Percentiles rank a stretch among this genome's conserved stretches.
Conservation (phyloP, 768 basidiomycete genomes). For the Hydnomerulius pinastri region DNA sequence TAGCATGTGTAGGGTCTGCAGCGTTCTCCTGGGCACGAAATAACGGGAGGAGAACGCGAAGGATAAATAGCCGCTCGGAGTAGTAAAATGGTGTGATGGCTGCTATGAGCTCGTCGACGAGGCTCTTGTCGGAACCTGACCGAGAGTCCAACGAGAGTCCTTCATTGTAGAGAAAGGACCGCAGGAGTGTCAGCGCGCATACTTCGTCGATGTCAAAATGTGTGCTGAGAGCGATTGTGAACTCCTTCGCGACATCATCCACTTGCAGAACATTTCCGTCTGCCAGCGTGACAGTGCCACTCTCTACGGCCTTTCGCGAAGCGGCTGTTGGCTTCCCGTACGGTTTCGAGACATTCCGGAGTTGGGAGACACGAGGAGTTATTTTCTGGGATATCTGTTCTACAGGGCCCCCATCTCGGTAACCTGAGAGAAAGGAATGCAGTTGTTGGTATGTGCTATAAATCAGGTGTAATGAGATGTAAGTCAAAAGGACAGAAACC, state of each 20-base stretch:
- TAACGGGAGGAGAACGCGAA: constrained; percentile 72
- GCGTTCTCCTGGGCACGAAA: constrained; percentile 69
- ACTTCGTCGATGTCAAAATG: constrained; percentile 79
- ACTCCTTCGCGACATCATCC: constrained; percentile 70
- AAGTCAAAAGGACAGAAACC: background rate
- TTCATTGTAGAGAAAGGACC: constrained; percentile 78
- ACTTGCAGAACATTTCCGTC: constrained; percentile 65
- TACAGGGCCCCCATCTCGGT: constrained; percentile 56
- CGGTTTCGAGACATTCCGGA: constrained; percentile 58
- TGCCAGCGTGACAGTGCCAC: constrained; percentile 65
- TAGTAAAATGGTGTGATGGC: constrained; percentile 81
- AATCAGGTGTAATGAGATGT: background rate
- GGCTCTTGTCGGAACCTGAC: constrained; percentile 41
- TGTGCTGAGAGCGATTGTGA: constrained; percentile 69
- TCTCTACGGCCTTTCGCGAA: constrained; percentile 67
- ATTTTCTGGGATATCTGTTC: constrained; percentile 63
- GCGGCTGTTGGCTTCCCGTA: constrained; percentile 70
- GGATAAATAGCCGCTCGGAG: constrained; percentile 72
- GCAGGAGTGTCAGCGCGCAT: constrained; percentile 71
- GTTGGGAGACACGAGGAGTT: constrained; percentile 53
- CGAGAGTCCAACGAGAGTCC: constrained; percentile 58
- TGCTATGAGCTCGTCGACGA: constrained; percentile 45
- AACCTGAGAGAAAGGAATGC: constrained; percentile 58
- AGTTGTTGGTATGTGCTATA: constrained; percentile 66
- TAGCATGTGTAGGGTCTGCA: constrained; percentile 50